phyloP scores from a whole-genome alignment of 1,139 yeast species.

The Geotrichum australiense region DNA sequence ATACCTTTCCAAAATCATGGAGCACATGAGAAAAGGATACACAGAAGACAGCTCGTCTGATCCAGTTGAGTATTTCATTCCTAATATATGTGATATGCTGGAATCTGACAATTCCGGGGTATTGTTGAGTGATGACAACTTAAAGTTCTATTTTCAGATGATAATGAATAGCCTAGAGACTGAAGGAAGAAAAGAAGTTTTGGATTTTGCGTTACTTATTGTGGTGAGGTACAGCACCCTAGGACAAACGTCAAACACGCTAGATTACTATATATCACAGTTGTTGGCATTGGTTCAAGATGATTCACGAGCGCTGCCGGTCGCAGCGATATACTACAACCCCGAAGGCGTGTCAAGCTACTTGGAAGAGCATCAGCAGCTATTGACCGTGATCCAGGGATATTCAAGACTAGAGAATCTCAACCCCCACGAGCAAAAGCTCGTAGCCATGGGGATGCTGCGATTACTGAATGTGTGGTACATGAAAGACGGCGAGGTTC shows the following conservation, averaged over 20 bases:
- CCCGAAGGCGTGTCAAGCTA: slow-evolving; percentile 1
- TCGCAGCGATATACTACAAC: slow-evolving; percentile 3
- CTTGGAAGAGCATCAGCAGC: slow-evolving; percentile 1
- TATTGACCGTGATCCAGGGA: no score
- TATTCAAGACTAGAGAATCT: no score
- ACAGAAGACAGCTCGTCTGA: slow-evolving; percentile 9
- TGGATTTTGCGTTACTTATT: slow-evolving; percentile 10
- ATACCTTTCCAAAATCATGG: slow-evolving; percentile 5
- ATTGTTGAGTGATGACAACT: slow-evolving; percentile 8
- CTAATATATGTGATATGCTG: slow-evolving; percentile 14
- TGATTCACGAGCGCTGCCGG: not conserved
- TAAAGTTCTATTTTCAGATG: slow-evolving; percentile 10
- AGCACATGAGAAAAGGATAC: slow-evolving; percentile 13
- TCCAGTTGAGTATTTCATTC: slow-evolving; percentile 16
- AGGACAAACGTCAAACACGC: not conserved
- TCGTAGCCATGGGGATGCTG: slow-evolving; percentile 8
- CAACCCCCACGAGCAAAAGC: slow-evolving; percentile 13
- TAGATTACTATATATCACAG: slow-evolving; percentile 13
- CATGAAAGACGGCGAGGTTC: not conserved
- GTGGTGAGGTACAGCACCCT: slow-evolving; percentile 5
- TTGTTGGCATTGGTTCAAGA: not conserved
- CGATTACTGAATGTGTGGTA: slow-evolving; percentile 2
- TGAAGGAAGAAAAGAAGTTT: slow-evolving; percentile 8
- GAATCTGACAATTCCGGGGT: slow-evolving; percentile 4
- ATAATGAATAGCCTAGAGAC: slow-evolving; percentile 3